Conservation (phyloP, 371 early-diverging fungal species). For the Lichtheimia hyalospora region DNA sequence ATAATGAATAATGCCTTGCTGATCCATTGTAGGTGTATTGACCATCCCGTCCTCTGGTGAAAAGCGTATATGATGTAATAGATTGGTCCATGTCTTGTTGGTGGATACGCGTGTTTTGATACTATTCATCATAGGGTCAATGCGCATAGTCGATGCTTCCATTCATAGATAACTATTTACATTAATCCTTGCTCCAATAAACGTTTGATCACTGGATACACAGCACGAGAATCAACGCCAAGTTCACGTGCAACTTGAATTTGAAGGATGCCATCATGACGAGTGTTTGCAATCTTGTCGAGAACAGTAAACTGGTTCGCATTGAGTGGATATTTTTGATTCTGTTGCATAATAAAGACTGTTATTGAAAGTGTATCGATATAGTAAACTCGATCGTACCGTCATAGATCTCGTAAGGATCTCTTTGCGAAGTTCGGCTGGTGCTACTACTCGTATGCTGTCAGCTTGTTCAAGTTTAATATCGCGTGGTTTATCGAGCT, state of each 20-base stretch:
- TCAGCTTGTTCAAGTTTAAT: not conserved
- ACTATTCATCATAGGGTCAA: not conserved
- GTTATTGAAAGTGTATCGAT: not conserved
- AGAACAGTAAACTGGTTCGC: conserved; percentile 1
- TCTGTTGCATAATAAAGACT: not conserved
- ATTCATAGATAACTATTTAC: not conserved
- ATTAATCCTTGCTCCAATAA: conserved; percentile 8
- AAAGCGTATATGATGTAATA: conserved; percentile 9
- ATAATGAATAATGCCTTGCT: not conserved
- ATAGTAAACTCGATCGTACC: not conserved
- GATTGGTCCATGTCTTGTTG: conserved; percentile 6
- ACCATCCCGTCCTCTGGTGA: not conserved
- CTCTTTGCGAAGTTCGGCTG: not conserved
- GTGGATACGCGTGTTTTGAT: not conserved
- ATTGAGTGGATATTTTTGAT: not conserved
- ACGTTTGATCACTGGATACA: conserved; percentile 4
- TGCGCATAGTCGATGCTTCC: not conserved
- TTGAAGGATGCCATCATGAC: conserved; percentile 4
- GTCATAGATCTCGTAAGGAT: not conserved
- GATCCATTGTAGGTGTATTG: not conserved
- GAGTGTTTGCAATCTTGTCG: not conserved
- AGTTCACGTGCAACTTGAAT: conserved; percentile 2
- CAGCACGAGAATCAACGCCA: not conserved
- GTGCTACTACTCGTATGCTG: not conserved
- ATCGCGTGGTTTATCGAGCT: too few relatives aligned